Evolutionary conservation across 2,329 filamentous ascomycete genomes (phyloP).

Genomic region (Sarocladium kiliense): DNA sequence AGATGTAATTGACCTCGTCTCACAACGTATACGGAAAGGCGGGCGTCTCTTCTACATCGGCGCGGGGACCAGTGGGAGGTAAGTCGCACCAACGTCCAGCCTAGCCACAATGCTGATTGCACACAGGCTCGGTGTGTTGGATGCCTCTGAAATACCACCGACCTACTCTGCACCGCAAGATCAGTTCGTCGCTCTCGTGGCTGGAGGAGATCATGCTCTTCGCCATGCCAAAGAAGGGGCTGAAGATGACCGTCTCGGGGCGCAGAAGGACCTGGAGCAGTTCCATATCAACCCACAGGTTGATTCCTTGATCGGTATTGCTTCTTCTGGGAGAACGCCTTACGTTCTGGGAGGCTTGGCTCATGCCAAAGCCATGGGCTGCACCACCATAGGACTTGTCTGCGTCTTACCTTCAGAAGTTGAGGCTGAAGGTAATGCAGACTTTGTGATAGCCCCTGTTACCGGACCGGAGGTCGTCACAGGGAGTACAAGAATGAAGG

Average conservation of each 20-base stretch:
- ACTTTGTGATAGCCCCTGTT: constrained; percentile 28
- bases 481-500: constrained; percentile 40
- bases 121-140: constrained; percentile 11
- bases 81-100: constrained; percentile 2
- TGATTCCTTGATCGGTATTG: constrained; percentile 16
- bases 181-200: constrained; percentile 13
- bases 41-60: constrained; percentile 19
- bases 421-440: constrained; percentile 16
- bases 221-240: constrained; percentile 16
- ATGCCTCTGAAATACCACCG: constrained; percentile 15
- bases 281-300: constrained; percentile 2
- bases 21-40: neutral
- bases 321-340: constrained; percentile 15
- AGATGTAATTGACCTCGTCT: constrained; percentile 8
- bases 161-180: constrained; percentile 15
- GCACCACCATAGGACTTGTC: constrained; percentile 31
- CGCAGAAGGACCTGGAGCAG: constrained; percentile 7
- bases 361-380: constrained; percentile 28
- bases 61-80: constrained; percentile 39
- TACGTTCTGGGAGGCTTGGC: constrained; percentile 16
- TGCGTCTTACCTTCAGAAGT: constrained; percentile 26
- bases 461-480: constrained; percentile 37
- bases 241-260: constrained; percentile 13
- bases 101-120: neutral
- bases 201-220: constrained; percentile 13